Evolutionary conservation across 352 stramenopile species (phyloP).

Genomic region (Globisporangium solare): DNA sequence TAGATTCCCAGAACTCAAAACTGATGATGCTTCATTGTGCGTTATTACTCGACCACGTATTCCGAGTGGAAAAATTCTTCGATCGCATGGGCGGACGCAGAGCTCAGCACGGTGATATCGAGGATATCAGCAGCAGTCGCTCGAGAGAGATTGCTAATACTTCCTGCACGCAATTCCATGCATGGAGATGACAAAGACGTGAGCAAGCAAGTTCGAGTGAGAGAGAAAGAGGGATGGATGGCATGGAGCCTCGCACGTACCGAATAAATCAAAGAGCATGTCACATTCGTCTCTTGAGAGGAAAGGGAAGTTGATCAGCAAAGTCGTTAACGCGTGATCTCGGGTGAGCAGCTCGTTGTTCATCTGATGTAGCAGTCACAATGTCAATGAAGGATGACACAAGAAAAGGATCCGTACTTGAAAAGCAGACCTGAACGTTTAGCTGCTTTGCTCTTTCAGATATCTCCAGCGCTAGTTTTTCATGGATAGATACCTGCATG

Average conservation of each 20-base stretch:
- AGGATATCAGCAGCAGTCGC: conserved; percentile 46
- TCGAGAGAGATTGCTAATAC: conserved; percentile 41
- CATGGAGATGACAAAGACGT: not conserved
- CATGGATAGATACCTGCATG: conserved; percentile 43
- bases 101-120: conserved; percentile 59
- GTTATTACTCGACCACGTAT: conserved; percentile 56
- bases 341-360: conserved; percentile 36
- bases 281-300: conserved; percentile 59
- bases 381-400: not conserved
- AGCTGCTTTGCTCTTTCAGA: conserved; percentile 40
- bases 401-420: not conserved
- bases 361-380: conserved; percentile 25
- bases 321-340: conserved; percentile 34
- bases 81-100: conserved; percentile 47
- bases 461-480: conserved; percentile 46
- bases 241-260: conserved; percentile 19
- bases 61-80: conserved; percentile 71
- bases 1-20: not conserved
- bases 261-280: conserved; percentile 77
- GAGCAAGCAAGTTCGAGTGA: too few species aligned
- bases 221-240: not conserved
- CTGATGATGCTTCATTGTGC: not conserved
- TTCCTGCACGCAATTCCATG: conserved; percentile 24
- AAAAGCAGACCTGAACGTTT: conserved; percentile 27
- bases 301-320: conserved; percentile 55